Evolutionary conservation across 2,329 filamentous ascomycete species (phyloP), one percentile per base, ranked within the genome.

Genomic region (Colletotrichum chrysophilum): DNA sequence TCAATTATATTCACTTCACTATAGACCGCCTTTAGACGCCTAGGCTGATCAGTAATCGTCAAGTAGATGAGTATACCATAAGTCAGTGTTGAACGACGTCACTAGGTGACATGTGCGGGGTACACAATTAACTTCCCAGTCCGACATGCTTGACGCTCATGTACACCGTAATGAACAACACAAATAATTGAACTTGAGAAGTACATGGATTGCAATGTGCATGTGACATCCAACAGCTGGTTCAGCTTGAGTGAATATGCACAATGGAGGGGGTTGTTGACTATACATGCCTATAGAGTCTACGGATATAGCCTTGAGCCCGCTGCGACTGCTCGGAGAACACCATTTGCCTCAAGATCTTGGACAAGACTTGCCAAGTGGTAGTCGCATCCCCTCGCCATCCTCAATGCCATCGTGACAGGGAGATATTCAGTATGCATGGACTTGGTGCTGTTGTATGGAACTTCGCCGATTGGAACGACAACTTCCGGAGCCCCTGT

Each of bases 371-470:
- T 52, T 52, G 43, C 43, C 5, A 52, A 4, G 10, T 52, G 43
- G n/a, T 21, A 52, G 43, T 52, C 43, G 43, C 43, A 52, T 21
- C 43, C 43, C 4, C 43, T 52, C n/a, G 43, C 43, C 43, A 52
- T 52, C n/a, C 43, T 21, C n/a, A 52, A 52, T 52, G 43, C 43
- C 43, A 52, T 52, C 12, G 43, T 52, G 43, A 52, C n/a, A n/a
- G 43, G 43, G n/a, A 52, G 43, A 12, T 4, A 21, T 52, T 21
- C 43, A 4, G 12, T 7, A 4, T 52, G 12, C 43, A 52, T 52
- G n/a, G 43, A 52, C n/a, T 21, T 52, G 43, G n/a, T 21, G 43
- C 43, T 52, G 43, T 52, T 52, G 43, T 52, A 52, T 4, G 43
- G n/a, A 52, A 52, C 12, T 7, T 52, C n/a, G 5, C 43, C 43